phyloP scores from a whole-genome alignment of 2,329 filamentous ascomycete genomes.

The Knoxdaviesia capensis region DNA sequence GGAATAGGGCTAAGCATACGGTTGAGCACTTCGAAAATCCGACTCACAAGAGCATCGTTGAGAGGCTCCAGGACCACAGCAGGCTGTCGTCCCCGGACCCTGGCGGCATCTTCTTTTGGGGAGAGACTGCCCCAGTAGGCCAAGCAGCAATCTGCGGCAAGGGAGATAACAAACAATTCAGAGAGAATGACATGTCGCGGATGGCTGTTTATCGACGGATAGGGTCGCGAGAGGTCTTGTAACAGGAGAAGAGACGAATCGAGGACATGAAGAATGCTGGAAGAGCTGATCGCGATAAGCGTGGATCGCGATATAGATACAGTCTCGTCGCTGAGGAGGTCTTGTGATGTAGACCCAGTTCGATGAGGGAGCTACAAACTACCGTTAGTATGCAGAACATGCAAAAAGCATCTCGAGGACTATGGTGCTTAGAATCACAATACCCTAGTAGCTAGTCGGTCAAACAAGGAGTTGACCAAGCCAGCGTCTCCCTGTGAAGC shows the following conservation, averaged over 20 bases:
- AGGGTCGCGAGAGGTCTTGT: conserved; percentile 35
- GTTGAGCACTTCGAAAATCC: conserved; percentile 34
- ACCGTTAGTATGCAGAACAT: not conserved
- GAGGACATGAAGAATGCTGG: conserved; percentile 31
- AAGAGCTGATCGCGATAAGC: conserved; percentile 37
- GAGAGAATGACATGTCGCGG: conserved; percentile 41
- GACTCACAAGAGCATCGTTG: conserved; percentile 28
- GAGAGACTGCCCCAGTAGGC: conserved; percentile 34
- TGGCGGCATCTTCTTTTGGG: conserved; percentile 5
- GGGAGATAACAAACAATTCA: conserved; percentile 41
- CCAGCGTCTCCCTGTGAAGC: conserved; percentile 22
- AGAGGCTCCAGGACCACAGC: conserved; percentile 17
- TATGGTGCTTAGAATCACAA: conserved; percentile 3
- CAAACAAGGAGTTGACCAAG: conserved; percentile 36
- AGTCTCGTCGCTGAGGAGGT: conserved; percentile 39
- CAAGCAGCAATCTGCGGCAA: conserved; percentile 44
- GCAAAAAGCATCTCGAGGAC: conserved; percentile 5
- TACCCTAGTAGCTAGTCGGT: conserved; percentile 39
- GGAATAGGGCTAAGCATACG: conserved; percentile 36
- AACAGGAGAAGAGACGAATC: conserved; percentile 35
- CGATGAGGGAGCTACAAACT: conserved; percentile 39
- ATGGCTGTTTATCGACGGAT: conserved; percentile 27
- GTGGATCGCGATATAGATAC: conserved; percentile 39
- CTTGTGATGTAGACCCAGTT: conserved; percentile 34
- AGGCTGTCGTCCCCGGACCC: conserved; percentile 6